A percentile compares a stretch with the other conserved stretches of the same genome.
These are phyloP conservation scores for Entoloma clypeatum DNA, from an alignment of 1,284 basidiomycete genomes.

Conservation along the genomic window DNA sequence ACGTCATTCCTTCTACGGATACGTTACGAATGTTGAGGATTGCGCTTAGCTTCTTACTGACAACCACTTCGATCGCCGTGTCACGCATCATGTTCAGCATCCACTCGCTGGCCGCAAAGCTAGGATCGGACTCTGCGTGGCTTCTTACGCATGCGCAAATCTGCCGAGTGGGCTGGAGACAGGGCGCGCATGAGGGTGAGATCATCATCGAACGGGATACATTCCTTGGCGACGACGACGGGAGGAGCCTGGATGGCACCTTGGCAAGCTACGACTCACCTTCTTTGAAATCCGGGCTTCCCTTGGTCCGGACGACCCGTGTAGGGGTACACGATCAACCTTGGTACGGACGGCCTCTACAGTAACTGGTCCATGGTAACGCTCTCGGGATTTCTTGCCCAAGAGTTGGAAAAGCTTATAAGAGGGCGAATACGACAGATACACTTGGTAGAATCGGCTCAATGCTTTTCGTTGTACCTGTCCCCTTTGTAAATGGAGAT, in stretches of 20 bases:
- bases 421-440: no score
- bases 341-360: no score
- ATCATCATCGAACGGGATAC: constrained; percentile 33
- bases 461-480: no score
- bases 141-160: constrained; percentile 38
- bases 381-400: no score
- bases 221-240: constrained; percentile 13
- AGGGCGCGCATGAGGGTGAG: constrained; percentile 35
- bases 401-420: no score
- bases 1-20: background rate
- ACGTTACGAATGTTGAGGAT: background rate
- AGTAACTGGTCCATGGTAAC: no score
- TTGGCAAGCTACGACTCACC: background rate
- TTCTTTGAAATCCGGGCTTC: constrained; percentile 1
- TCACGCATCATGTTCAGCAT: constrained; percentile 32
- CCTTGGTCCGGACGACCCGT: constrained; percentile 9
- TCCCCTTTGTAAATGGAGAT: no score
- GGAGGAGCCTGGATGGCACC: constrained; percentile 7
- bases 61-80: constrained; percentile 30
- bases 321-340: constrained; percentile 12
- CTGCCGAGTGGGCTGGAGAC: constrained; percentile 35
- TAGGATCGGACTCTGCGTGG: constrained; percentile 37
- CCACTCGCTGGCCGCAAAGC: constrained; percentile 34
- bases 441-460: no score
- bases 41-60: constrained; percentile 24